These are phyloP conservation scores for Cinnamomum chago DNA, from an alignment of 164 flowering plant genomes.

Conservation along the genomic window DNA sequence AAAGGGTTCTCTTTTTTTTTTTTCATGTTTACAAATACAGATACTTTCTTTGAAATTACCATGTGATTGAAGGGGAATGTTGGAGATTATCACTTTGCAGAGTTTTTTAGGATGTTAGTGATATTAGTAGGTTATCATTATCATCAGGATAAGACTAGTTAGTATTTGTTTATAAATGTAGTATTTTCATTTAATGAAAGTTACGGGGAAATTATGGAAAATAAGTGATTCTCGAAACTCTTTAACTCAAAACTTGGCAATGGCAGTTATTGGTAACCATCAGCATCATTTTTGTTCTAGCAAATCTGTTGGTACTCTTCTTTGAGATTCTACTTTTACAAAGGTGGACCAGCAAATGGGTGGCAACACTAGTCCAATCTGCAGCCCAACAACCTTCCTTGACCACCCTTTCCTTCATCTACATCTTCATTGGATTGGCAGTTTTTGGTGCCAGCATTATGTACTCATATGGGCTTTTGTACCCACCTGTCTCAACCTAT, in stretches of 20 bases:
- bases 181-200: too few relatives aligned
- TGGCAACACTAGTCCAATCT: slow-evolving; percentile 28
- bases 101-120: too few relatives aligned
- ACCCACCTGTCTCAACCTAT: slow-evolving; percentile 28
- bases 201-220: too few relatives aligned
- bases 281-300: slow-evolving; percentile 26
- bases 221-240: too few relatives aligned
- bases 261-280: slow-evolving; percentile 36
- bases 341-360: slow-evolving; percentile 33
- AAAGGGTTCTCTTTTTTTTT: too few relatives aligned
- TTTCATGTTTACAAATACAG: too few relatives aligned
- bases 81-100: too few relatives aligned
- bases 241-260: neutral
- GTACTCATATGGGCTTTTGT: slow-evolving; percentile 23
- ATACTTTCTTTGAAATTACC: too few relatives aligned
- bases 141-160: too few relatives aligned
- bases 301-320: slow-evolving; percentile 18
- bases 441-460: slow-evolving; percentile 18
- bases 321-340: slow-evolving; percentile 28
- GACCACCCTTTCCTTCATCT: slow-evolving; percentile 2
- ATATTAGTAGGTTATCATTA: too few relatives aligned
- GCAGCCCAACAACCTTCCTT: slow-evolving; percentile 6
- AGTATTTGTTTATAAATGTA: too few relatives aligned
- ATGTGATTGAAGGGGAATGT: too few relatives aligned
- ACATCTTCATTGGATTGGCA: slow-evolving; percentile 12